Percentiles rank a stretch among this genome's conserved stretches.
phyloP scores from a whole-genome alignment of 2,329 filamentous ascomycete species.

The Microdochium trichocladiopsis region DNA sequence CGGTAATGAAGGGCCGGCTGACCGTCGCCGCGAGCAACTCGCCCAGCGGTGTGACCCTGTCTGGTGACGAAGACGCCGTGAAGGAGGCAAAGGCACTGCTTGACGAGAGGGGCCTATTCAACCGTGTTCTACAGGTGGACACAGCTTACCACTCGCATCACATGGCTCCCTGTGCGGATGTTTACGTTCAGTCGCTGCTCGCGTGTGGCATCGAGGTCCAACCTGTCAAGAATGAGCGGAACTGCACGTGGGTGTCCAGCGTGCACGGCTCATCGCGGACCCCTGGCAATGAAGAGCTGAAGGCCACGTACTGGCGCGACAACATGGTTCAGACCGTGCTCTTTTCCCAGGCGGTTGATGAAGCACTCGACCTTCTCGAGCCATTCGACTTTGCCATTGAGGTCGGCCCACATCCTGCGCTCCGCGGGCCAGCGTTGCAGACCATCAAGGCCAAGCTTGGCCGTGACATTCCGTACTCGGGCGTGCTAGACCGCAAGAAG shows the following conservation, averaged over 20 bases:
- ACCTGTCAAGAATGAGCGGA: conserved; percentile 4
- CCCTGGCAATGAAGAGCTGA: conserved; percentile 3
- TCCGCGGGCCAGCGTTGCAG: conserved; percentile 19
- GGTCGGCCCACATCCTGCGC: conserved; percentile 19
- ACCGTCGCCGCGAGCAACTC: conserved; percentile 19
- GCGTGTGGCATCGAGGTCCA: conserved; percentile 17
- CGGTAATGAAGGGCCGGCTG: conserved; percentile 12
- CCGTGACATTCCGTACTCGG: conserved; percentile 11
- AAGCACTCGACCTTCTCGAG: conserved; percentile 15
- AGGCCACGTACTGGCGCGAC: conserved; percentile 27
- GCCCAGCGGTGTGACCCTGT: conserved; percentile 17
- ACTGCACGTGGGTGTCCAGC: conserved; percentile 29
- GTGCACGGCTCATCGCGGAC: conserved; percentile 19
- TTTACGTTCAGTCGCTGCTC: conserved; percentile 22
- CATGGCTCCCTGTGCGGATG: conserved; percentile 32
- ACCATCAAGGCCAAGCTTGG: conserved; percentile 11
- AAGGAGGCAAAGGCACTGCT: conserved; percentile 10
- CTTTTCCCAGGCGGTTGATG: conserved; percentile 26
- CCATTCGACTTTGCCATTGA: conserved; percentile 18
- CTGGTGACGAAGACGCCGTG: conserved; percentile 17
- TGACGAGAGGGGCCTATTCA: conserved; percentile 17
- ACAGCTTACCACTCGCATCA: conserved; percentile 43
- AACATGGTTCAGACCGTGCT: conserved; percentile 32
- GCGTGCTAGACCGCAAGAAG: conserved; percentile 12
- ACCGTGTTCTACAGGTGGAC: conserved; percentile 29